Evolutionary conservation across 2,329 filamentous ascomycete genomes (phyloP).

Genomic region (Zarea fungicola): DNA sequence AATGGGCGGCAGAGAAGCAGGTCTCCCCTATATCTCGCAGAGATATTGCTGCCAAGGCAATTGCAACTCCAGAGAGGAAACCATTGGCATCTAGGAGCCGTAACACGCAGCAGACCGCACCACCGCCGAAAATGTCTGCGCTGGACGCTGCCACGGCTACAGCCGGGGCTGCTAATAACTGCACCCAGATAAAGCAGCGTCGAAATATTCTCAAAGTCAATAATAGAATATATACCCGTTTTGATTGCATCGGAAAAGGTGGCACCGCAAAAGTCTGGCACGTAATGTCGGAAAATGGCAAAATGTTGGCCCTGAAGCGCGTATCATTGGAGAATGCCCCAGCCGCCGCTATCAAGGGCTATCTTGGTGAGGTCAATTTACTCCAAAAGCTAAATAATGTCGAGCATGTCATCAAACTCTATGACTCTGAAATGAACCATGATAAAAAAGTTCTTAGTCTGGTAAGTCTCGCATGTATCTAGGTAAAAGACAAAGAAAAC

Average conservation of each 20-base stretch:
- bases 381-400: constrained; percentile 76
- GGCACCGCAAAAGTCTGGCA: constrained; percentile 93
- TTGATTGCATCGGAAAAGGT: constrained; percentile 86
- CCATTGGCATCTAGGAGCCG: constrained; percentile 45
- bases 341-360: constrained; percentile 75
- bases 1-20: constrained; percentile 52
- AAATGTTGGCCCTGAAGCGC: constrained; percentile 88
- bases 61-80: constrained; percentile 50
- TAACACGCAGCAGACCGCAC: constrained; percentile 67
- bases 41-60: constrained; percentile 36
- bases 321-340: constrained; percentile 90
- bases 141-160: constrained; percentile 84
- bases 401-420: constrained; percentile 83
- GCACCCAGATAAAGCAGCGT: constrained; percentile 66
- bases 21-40: constrained; percentile 45
- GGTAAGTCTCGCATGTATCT: constrained; percentile 46
- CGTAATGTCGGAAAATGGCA: constrained; percentile 95
- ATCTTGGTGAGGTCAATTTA: constrained; percentile 92
- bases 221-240: constrained; percentile 80
- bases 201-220: constrained; percentile 84
- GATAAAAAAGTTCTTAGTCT: constrained; percentile 85
- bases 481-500: neutral
- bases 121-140: constrained; percentile 94
- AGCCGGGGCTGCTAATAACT: constrained; percentile 72
- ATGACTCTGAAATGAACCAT: constrained; percentile 89